These are phyloP conservation scores for Botrytis fragariae DNA, from an alignment of 2,329 filamentous ascomycete genomes.

Conservation along the genomic window DNA sequence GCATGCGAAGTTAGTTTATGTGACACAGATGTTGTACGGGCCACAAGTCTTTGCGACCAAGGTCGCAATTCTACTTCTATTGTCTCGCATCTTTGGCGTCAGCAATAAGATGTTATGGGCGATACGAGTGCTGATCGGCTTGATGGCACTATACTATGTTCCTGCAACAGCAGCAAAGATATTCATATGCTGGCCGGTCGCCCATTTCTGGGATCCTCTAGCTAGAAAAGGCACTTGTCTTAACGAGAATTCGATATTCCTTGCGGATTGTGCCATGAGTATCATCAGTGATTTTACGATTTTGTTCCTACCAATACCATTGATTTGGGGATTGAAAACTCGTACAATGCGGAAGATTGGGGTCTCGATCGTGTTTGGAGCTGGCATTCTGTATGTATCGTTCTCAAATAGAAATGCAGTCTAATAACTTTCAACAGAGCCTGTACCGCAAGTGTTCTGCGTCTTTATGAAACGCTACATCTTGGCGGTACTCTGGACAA, in stretches of 20 bases:
- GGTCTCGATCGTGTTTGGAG: not conserved
- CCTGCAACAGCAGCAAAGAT: slow-evolving; percentile 1
- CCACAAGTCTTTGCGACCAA: not conserved
- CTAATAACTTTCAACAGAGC: not conserved
- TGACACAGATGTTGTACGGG: not conserved
- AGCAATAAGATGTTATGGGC: not conserved
- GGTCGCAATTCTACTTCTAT: slow-evolving; percentile 1
- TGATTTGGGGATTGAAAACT: slow-evolving; percentile 5
- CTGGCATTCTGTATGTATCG: not conserved
- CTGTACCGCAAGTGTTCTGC: not conserved
- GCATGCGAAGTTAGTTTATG: not conserved
- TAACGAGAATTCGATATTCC: not conserved
- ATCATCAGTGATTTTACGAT: slow-evolving; percentile 7
- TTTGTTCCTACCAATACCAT: not conserved
- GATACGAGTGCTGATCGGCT: not conserved
- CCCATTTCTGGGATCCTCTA: slow-evolving; percentile 6
- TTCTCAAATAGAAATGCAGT: too few species aligned
- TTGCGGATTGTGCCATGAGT: slow-evolving; percentile 4
- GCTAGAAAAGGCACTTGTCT: not conserved
- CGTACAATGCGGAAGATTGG: slow-evolving; percentile 6
- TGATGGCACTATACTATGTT: slow-evolving; percentile 6
- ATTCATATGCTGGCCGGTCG: slow-evolving; percentile 12
- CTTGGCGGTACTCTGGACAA: not conserved
- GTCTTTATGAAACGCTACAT: not conserved
- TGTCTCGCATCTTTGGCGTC: slow-evolving; percentile 1